phyloP scores from a whole-genome alignment of 2,329 filamentous ascomycete genomes.

The Fonsecaea monophora region DNA sequence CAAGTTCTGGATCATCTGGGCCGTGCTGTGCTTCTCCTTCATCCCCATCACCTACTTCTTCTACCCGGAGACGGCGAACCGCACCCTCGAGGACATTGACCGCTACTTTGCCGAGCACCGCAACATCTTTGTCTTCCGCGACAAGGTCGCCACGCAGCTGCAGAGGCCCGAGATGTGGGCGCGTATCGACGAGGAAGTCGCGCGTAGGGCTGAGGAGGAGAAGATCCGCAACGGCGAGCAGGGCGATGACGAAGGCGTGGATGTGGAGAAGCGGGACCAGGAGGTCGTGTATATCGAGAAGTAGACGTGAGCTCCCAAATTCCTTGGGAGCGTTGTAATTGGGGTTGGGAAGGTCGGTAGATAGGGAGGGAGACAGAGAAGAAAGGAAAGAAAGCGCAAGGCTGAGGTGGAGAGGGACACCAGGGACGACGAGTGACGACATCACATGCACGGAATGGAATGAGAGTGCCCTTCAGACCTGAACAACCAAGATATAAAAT shows the following conservation, averaged over 20 bases:
- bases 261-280: slow-evolving; percentile 16
- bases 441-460: no score
- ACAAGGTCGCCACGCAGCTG: slow-evolving; percentile 37
- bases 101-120: slow-evolving; percentile 41
- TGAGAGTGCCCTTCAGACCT: no score
- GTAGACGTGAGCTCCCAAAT: neutral
- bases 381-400: no score
- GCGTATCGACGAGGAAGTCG: slow-evolving; percentile 32
- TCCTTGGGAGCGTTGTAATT: neutral
- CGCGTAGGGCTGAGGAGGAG: slow-evolving; percentile 24
- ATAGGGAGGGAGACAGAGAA: neutral
- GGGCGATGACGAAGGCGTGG: slow-evolving; percentile 13
- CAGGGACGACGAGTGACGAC: no score
- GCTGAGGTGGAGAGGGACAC: no score
- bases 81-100: slow-evolving; percentile 45
- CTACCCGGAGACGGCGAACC: slow-evolving; percentile 45
- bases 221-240: slow-evolving; percentile 24
- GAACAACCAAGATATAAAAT: no score
- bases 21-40: slow-evolving; percentile 41
- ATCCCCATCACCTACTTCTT: slow-evolving; percentile 44
- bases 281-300: slow-evolving; percentile 30
- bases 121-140: slow-evolving; percentile 35
- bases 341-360: neutral
- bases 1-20: slow-evolving; percentile 45
- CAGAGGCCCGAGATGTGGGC: slow-evolving; percentile 34